Evolutionary conservation across 1,139 yeast species (phyloP).

Genomic region (Lodderomyces metapsilosis): DNA sequence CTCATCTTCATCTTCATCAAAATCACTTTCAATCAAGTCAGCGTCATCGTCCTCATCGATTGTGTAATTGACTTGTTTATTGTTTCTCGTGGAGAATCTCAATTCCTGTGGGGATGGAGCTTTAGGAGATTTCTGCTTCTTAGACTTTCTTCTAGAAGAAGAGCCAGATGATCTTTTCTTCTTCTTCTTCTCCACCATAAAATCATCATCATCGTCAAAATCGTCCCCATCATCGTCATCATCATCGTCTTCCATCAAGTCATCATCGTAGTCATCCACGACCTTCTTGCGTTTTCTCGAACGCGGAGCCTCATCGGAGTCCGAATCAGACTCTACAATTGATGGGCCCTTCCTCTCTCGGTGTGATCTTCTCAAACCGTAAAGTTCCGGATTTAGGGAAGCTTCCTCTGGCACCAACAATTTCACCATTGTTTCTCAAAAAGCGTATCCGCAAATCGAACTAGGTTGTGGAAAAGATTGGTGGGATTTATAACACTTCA

Average conservation of each 20-base stretch:
- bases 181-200: constrained; percentile 17
- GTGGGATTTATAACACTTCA: background rate
- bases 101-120: constrained; percentile 40
- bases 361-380: constrained; percentile 86
- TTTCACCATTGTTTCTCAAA: constrained; percentile 7
- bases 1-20: constrained; percentile 24
- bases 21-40: constrained; percentile 55
- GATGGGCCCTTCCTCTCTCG: constrained; percentile 55
- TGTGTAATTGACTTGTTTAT: constrained; percentile 68
- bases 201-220: constrained; percentile 32
- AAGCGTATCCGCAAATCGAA: too few relatives aligned
- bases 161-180: constrained; percentile 17
- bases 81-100: constrained; percentile 77
- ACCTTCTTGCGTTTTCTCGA: constrained; percentile 17
- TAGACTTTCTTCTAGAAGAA: constrained; percentile 10
- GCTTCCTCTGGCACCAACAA: constrained; percentile 38
- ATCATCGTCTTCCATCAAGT: constrained; percentile 26
- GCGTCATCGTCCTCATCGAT: constrained; percentile 68
- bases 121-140: constrained; percentile 18
- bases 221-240: constrained; percentile 28
- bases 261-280: constrained; percentile 25
- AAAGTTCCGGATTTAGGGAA: constrained; percentile 75
- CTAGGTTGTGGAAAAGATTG: too few relatives aligned
- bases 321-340: constrained; percentile 42
- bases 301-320: constrained; percentile 19